Evolutionary conservation across 305 asterid species (phyloP).

Genomic region (Fraxinus baroniana): DNA sequence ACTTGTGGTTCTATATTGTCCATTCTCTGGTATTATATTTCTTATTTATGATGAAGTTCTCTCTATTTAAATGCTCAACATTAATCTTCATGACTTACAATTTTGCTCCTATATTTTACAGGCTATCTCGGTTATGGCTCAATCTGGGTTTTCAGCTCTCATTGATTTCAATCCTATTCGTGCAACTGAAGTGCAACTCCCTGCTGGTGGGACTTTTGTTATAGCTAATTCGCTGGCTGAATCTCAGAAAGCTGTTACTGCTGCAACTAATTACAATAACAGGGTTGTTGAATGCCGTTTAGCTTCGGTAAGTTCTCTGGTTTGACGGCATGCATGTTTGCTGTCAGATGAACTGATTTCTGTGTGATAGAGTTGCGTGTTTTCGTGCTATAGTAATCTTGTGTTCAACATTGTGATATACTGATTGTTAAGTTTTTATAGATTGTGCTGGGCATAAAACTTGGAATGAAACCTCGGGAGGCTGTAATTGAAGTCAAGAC

Average conservation of each 20-base stretch:
- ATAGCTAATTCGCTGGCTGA: conserved; percentile 90
- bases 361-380: not conserved
- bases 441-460: conserved; percentile 78
- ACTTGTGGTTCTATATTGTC: not conserved
- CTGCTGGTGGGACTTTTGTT: conserved; percentile 80
- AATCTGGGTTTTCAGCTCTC: conserved; percentile 83
- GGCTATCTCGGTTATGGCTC: conserved; percentile 96
- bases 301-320: conserved; percentile 69
- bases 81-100: not conserved
- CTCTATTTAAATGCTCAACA: not conserved
- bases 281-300: conserved; percentile 92
- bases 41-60: not conserved
- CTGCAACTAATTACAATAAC: conserved; percentile 88
- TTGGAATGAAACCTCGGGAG: conserved; percentile 74
- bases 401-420: not conserved
- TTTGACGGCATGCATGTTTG: not conserved
- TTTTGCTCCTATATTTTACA: conserved; percentile 27
- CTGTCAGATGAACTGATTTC: not conserved
- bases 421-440: conserved; percentile 33
- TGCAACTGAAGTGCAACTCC: conserved; percentile 86
- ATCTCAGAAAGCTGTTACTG: conserved; percentile 96
- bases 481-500: conserved; percentile 68
- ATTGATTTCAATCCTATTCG: conserved; percentile 92
- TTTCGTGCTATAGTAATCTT: not conserved
- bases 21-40: not conserved